Percentiles rank a stretch among this genome's conserved stretches.
These are phyloP conservation scores for Colletotrichum trifolii DNA, from an alignment of 2,329 filamentous ascomycete genomes.

Conservation along the genomic window DNA sequence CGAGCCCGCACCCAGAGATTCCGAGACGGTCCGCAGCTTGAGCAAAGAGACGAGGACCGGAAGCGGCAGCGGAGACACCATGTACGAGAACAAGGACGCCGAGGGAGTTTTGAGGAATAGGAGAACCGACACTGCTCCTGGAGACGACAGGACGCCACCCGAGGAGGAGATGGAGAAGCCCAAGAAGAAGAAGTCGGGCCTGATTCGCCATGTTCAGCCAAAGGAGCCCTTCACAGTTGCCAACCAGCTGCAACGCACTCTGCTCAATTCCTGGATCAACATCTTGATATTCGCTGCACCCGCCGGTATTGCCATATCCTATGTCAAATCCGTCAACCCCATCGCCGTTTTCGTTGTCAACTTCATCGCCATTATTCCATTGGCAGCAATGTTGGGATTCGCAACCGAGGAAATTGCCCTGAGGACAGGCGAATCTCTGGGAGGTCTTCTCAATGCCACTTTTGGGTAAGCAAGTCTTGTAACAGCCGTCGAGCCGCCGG, in stretches of 20 bases:
- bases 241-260: conserved; percentile 77
- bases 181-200: conserved; percentile 50
- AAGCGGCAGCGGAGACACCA: conserved; percentile 39
- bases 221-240: conserved; percentile 67
- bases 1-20: conserved; percentile 44
- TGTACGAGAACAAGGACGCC: conserved; percentile 38
- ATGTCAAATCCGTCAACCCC: conserved; percentile 63
- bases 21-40: conserved; percentile 40
- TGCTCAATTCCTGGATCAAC: conserved; percentile 90
- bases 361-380: conserved; percentile 91
- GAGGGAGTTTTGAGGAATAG: conserved; percentile 46
- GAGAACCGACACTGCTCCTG: conserved; percentile 42
- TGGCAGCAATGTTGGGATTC: conserved; percentile 87
- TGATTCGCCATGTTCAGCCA: conserved; percentile 60
- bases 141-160: conserved; percentile 30
- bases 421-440: conserved; percentile 84
- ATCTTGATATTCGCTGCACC: conserved; percentile 82
- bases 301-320: conserved; percentile 80
- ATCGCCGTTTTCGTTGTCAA: conserved; percentile 86
- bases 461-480: conserved; percentile 67
- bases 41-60: conserved; percentile 32
- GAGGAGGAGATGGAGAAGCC: conserved; percentile 50
- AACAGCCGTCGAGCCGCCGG: not conserved
- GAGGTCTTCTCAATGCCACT: conserved; percentile 88
- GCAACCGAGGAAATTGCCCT: conserved; percentile 91